Percentiles rank a stretch among this genome's conserved stretches.
Conservation (phyloP, 2,329 filamentous ascomycete genomes). For the Monilinia fructicola region DNA sequence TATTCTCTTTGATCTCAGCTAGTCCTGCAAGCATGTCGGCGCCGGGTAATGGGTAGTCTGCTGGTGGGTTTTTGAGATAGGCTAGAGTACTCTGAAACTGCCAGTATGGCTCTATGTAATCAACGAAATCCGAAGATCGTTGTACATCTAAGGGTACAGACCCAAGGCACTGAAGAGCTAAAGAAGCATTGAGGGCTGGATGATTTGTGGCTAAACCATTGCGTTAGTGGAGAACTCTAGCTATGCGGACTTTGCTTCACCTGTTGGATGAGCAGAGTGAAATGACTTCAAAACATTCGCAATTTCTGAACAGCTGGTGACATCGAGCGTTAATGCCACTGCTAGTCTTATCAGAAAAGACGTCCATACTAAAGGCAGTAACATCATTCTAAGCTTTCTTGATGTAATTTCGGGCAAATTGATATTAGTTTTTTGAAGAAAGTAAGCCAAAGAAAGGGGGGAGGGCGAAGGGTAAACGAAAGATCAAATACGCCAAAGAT, state of each 20-base stretch:
- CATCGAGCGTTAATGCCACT: neutral
- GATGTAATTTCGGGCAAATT: neutral
- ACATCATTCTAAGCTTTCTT: neutral
- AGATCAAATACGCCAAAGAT: neutral
- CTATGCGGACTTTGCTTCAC: neutral
- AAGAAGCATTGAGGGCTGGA: neutral
- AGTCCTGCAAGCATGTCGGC: conserved; percentile 31
- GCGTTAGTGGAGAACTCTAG: neutral
- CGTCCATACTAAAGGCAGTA: neutral
- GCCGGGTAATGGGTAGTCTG: conserved; percentile 26
- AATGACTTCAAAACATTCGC: neutral
- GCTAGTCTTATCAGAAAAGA: neutral
- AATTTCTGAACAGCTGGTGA: neutral
- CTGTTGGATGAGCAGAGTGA: neutral
- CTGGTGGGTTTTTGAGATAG: conserved; percentile 34
- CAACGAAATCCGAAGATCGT: conserved; percentile 25
- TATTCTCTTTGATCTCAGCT: conserved; percentile 26
- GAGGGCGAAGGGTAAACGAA: neutral
- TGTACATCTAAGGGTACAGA: conserved; percentile 27
- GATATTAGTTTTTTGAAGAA: neutral
- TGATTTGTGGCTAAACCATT: conserved; percentile 4
- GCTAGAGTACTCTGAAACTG: conserved; percentile 29
- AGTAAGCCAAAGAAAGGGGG: neutral
- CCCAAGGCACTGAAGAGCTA: conserved; percentile 29
- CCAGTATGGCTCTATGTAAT: conserved; percentile 27